A percentile compares a stretch with the other conserved stretches of the same genome.
These are phyloP conservation scores for Marsdenia floribunda DNA, from an alignment of 257 asterid species.

Conservation along the genomic window DNA sequence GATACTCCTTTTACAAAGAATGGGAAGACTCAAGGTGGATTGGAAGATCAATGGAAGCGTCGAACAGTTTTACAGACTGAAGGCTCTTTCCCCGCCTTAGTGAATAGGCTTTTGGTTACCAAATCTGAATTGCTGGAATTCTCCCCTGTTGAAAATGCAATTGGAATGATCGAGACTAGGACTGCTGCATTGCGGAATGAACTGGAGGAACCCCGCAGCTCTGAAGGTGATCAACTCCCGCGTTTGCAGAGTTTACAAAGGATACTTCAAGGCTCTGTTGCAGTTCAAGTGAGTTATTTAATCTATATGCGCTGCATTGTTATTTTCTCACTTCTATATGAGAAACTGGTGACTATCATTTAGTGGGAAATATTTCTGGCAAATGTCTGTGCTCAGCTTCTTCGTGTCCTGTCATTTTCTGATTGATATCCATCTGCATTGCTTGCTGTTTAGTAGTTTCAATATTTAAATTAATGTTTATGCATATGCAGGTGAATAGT, in stretches of 20 bases:
- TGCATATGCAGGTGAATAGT: slow-evolving; percentile 72
- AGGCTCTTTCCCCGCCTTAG: slow-evolving; percentile 95
- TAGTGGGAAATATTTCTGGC: background rate
- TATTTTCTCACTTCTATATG: background rate
- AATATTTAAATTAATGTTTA: background rate
- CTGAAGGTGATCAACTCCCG: slow-evolving; percentile 99
- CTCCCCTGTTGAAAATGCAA: slow-evolving; percentile 98
- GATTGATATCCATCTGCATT: background rate
- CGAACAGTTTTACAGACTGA: slow-evolving; percentile 91
- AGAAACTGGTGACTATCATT: background rate
- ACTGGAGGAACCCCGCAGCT: slow-evolving; percentile 97
- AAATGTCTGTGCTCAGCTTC: background rate
- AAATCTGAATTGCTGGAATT: slow-evolving; percentile 94
- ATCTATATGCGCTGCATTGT: background rate
- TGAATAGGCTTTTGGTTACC: slow-evolving; percentile 70
- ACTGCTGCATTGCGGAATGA: slow-evolving; percentile 93
- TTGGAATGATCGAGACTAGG: slow-evolving; percentile 97
- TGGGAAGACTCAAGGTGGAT: slow-evolving; percentile 96
- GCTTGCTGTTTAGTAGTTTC: background rate
- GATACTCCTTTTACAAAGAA: slow-evolving; percentile 97
- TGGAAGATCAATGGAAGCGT: slow-evolving; percentile 98
- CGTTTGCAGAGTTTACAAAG: slow-evolving; percentile 96
- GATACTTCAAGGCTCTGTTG: slow-evolving; percentile 99
- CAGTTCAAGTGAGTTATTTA: slow-evolving; percentile 76
- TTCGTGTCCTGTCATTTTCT: background rate